Conservation (phyloP, 1,284 basidiomycete species). For the Heterobasidion occidentale region DNA sequence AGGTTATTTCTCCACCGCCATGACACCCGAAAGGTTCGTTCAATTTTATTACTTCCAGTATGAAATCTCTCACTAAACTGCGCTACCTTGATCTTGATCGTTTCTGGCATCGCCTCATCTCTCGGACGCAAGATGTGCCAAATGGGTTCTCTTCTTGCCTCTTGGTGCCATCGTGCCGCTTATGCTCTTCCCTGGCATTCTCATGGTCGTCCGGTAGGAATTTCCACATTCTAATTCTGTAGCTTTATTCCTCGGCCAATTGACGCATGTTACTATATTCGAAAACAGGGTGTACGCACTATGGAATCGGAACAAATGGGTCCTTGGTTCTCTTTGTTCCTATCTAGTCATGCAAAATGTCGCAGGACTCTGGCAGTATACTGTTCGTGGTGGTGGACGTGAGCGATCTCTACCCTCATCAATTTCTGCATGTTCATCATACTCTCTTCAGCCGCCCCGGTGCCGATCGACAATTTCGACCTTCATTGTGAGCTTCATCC, state of each 20-base stretch:
- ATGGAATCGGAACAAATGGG: conserved; percentile 10
- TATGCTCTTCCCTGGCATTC: conserved; percentile 10
- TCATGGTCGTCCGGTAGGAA: conserved; percentile 12
- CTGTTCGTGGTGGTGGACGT: conserved; percentile 7
- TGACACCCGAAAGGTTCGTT: conserved; percentile 11
- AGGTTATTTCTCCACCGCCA: conserved; percentile 11
- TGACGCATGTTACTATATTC: too few relatives aligned
- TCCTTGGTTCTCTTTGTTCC: conserved; percentile 5
- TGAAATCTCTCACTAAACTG: background rate
- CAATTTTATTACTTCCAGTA: background rate
- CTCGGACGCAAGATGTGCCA: conserved; percentile 4
- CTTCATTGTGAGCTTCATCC: conserved; percentile 8
- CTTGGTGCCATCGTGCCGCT: conserved; percentile 11
- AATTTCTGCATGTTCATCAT: conserved; percentile 1
- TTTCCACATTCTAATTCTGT: background rate
- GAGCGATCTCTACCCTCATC: background rate
- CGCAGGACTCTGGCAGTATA: conserved; percentile 12
- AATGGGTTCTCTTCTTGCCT: conserved; percentile 11
- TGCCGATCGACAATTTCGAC: conserved; percentile 11
- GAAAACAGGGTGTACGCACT: conserved; percentile 10
- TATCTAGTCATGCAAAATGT: conserved; percentile 5
- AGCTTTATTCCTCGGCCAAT: background rate
- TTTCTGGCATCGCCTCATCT: background rate
- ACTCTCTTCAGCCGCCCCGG: conserved; percentile 7
- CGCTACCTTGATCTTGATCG: background rate